Evolutionary conservation across 2,329 filamentous ascomycete genomes (phyloP), one percentile per base, ranked within the genome.

Genomic region (Leptographium galeiforme): DNA sequence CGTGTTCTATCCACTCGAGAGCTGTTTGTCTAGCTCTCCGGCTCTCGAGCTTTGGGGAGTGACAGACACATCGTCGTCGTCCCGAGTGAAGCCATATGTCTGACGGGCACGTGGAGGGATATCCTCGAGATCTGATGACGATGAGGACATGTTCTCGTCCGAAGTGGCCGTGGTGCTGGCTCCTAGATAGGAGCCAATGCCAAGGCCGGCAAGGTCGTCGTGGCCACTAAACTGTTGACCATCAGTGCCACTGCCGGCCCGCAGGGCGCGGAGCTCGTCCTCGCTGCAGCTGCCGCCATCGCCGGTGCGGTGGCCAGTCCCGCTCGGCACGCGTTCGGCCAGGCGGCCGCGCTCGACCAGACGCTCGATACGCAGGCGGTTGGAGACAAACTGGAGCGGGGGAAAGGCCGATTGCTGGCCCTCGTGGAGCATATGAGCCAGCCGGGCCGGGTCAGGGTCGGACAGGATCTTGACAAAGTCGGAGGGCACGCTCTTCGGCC

Each of bases 341-440:
- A 45, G 12, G 13, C 81, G 67, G 1, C 80, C 82, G 56, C 70
- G 66, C 61, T 84, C 80, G n/a, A 85, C 74, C 49, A 76, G 61
- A 50, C 83, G 76, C 69, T 98, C 93, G 10, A 96, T 74, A 62
- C 87, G 88, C 59, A 96, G 78, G 50, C 93, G 72, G 64, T 98
- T 98, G 30, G 78, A 80, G 55, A 97, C 81, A 63, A 97, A 98
- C 63, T 93, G 87, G 50, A 98, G 74, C 65, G 93, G 95, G 0
- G 93, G 88, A 64, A 94, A 98, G 1, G 86, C 81, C 57, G 86
- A 89, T 67, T 93, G 87, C 66, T 94, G 86, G 19, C 93, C 93
- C 55, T 88, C 85, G 57, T 89, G 85, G 14, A 98, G 79, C 91
- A 97, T 96, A 40, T 85, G 78, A 8, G 86, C 88, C 12, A 98